A percentile compares a stretch with the other conserved stretches of the same genome.
Conservation (phyloP, 805 yeast genomes). For the Starmera quercuum region DNA sequence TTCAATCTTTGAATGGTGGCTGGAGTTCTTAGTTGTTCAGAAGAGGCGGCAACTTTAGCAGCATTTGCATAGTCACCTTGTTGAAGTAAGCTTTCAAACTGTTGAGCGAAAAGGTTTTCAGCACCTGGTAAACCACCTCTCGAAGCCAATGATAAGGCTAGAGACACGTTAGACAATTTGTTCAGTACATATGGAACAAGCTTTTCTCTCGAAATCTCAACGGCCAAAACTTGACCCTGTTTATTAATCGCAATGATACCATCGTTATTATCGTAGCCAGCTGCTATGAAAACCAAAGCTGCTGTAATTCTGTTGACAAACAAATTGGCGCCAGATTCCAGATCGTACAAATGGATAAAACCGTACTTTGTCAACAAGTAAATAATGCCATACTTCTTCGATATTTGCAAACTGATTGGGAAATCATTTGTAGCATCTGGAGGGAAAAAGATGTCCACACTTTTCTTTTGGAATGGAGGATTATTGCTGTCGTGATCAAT, state of each 20-base stretch:
- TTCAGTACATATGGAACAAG: constrained; percentile 85
- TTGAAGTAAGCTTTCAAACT: constrained; percentile 76
- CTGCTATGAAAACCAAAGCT: constrained; percentile 88
- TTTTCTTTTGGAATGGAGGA: constrained; percentile 85
- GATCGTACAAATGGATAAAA: constrained; percentile 90
- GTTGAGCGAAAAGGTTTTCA: constrained; percentile 83
- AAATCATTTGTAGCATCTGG: constrained; percentile 94
- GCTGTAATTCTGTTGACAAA: constrained; percentile 95
- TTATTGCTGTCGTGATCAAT: constrained; percentile 86
- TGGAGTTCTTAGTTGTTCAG: constrained; percentile 87
- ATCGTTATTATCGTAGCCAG: constrained; percentile 58
- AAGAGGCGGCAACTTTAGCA: constrained; percentile 94
- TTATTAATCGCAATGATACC: constrained; percentile 94
- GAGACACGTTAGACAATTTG: constrained; percentile 75
- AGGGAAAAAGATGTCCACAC: constrained; percentile 91
- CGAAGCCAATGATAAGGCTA: constrained; percentile 84
- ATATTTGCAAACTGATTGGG: constrained; percentile 87
- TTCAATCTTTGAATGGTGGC: constrained; percentile 91
- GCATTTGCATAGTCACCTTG: constrained; percentile 88
- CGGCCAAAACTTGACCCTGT: constrained; percentile 90
- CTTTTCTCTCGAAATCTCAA: constrained; percentile 77
- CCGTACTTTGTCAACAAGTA: constrained; percentile 93
- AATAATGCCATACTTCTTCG: constrained; percentile 78
- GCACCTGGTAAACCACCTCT: constrained; percentile 98
- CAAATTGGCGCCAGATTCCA: constrained; percentile 86